phyloP scores from a whole-genome alignment of 805 yeast genomes.

The Wickerhamiella occidentalis region DNA sequence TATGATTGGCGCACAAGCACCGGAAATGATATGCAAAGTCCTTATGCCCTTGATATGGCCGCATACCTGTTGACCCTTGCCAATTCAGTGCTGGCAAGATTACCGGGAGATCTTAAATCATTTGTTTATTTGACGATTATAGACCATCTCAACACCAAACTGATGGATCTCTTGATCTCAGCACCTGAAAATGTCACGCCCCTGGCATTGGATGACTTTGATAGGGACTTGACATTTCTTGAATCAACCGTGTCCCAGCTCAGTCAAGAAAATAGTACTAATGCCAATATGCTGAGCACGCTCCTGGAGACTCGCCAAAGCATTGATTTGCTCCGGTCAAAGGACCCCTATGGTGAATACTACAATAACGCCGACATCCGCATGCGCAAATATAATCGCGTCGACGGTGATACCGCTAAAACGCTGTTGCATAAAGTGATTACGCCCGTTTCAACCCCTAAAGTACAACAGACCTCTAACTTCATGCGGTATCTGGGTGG shows the following conservation, averaged over 20 bases:
- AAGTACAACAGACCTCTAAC: conserved; percentile 14
- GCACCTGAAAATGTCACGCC: conserved; percentile 43
- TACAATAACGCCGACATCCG: conserved; percentile 45
- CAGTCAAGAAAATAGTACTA: conserved; percentile 18
- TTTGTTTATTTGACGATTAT: conserved; percentile 75
- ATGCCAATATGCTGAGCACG: conserved; percentile 32
- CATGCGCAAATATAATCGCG: conserved; percentile 57
- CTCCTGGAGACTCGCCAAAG: conserved; percentile 71
- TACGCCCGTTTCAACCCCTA: conserved; percentile 18
- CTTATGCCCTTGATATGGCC: conserved; percentile 70
- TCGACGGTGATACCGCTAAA: conserved; percentile 52
- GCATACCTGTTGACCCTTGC: conserved; percentile 75
- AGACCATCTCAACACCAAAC: conserved; percentile 66
- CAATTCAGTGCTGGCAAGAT: conserved; percentile 65
- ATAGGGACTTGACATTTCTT: conserved; percentile 64
- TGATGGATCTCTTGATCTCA: conserved; percentile 45
- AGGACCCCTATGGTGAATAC: conserved; percentile 40
- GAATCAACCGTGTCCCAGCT: conserved; percentile 37
- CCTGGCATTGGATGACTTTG: conserved; percentile 59
- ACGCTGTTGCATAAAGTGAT: conserved; percentile 17
- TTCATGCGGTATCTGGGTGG: conserved; percentile 20
- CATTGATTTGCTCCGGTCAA: conserved; percentile 49
- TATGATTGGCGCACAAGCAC: conserved; percentile 58
- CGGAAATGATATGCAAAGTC: conserved; percentile 44
- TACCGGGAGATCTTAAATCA: conserved; percentile 68